A percentile compares a stretch with the other conserved stretches of the same genome.
These are phyloP conservation scores for Lachancea dasiensis DNA, from an alignment of 805 yeast species.

Conservation along the genomic window DNA sequence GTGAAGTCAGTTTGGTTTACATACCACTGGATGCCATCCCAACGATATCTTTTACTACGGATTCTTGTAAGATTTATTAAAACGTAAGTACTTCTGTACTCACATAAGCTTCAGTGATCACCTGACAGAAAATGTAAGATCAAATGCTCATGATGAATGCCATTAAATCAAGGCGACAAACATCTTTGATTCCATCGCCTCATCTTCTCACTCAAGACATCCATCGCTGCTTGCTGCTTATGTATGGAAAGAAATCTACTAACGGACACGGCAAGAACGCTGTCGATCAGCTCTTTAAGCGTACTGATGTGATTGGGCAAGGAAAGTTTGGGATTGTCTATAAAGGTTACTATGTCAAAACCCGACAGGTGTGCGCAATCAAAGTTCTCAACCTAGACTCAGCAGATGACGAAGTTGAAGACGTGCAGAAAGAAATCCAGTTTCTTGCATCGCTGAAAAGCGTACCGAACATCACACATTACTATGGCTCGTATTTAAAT, in stretches of 20 bases:
- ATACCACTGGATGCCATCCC: no score
- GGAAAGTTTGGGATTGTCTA: slow-evolving; percentile 98
- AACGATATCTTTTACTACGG: no score
- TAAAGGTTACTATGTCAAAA: slow-evolving; percentile 66
- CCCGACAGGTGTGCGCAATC: slow-evolving; percentile 82
- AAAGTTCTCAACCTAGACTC: slow-evolving; percentile 90
- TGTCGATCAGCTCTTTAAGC: slow-evolving; percentile 46
- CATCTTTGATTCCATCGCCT: no score
- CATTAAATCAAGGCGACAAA: no score
- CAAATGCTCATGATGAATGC: no score
- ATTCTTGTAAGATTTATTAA: no score
- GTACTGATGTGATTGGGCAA: slow-evolving; percentile 88
- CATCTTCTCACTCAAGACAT: no score
- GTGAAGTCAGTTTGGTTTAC: no score
- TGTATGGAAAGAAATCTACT: neutral
- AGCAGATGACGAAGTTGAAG: slow-evolving; percentile 87
- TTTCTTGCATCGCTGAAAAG: slow-evolving; percentile 75
- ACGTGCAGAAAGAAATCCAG: slow-evolving; percentile 89
- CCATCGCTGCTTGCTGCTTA: neutral
- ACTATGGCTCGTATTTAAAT: slow-evolving; percentile 79
- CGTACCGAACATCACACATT: slow-evolving; percentile 88
- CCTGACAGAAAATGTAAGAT: no score
- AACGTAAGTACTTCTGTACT: no score
- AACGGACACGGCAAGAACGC: slow-evolving; percentile 1
- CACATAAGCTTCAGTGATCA: no score